These are phyloP conservation scores for Tarenaya hassleriana DNA, from an alignment of 345 rosid species.

Conservation along the genomic window DNA sequence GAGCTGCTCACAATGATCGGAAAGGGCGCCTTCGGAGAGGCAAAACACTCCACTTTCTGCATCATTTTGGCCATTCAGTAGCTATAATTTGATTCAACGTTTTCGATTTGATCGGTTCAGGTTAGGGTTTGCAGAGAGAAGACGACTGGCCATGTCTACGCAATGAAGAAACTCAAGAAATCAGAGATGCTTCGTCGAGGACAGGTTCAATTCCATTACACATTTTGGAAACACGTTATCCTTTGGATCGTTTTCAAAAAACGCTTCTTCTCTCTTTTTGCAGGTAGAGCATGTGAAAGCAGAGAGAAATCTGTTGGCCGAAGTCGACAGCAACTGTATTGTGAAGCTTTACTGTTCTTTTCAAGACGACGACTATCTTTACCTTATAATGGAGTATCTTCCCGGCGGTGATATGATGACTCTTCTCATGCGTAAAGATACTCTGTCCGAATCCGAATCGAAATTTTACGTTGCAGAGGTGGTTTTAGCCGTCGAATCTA, in stretches of 20 bases:
- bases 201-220: constrained; percentile 62
- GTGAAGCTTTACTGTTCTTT: constrained; percentile 91
- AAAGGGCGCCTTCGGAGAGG: constrained; percentile 85
- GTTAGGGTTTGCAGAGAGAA: constrained; percentile 81
- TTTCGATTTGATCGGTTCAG: constrained; percentile 28
- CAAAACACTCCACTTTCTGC: constrained; percentile 10
- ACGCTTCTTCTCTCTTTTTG: constrained; percentile 13
- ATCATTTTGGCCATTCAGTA: background rate
- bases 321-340: constrained; percentile 94
- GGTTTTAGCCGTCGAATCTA: constrained; percentile 86
- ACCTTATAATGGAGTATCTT: constrained; percentile 90
- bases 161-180: constrained; percentile 86
- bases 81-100: constrained; percentile 2
- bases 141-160: constrained; percentile 75
- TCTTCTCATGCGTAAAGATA: constrained; percentile 92
- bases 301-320: constrained; percentile 92
- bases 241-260: background rate
- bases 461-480: constrained; percentile 83
- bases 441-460: constrained; percentile 79
- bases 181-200: constrained; percentile 97
- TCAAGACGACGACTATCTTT: constrained; percentile 86
- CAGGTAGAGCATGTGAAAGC: constrained; percentile 96
- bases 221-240: too few relatives aligned
- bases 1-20: constrained; percentile 77
- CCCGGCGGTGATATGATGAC: constrained; percentile 99